Evolutionary conservation across 2,329 filamentous ascomycete genomes (phyloP).

Genomic region (Phialocephala sp.): DNA sequence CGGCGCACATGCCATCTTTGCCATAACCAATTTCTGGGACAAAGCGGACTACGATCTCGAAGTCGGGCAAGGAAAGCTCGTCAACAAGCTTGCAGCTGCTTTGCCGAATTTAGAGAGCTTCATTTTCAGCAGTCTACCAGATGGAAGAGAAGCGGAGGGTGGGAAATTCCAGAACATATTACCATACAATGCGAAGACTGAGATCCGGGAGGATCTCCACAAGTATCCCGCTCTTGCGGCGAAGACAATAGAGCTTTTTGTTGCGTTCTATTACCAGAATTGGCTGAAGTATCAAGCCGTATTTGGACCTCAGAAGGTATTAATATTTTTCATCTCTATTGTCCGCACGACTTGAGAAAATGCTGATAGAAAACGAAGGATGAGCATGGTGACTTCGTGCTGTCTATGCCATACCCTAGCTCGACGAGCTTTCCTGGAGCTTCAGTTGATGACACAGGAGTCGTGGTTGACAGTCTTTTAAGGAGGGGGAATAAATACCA

Average conservation of each 20-base stretch:
- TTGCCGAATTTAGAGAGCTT: background rate
- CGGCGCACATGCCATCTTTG: background rate
- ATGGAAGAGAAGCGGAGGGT: background rate
- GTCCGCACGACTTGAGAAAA: background rate
- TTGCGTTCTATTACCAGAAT: constrained; percentile 4
- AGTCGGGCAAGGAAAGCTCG: constrained; percentile 1
- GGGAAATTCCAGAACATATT: background rate
- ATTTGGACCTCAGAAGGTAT: constrained; percentile 1
- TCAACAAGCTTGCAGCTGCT: background rate
- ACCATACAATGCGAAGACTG: background rate
- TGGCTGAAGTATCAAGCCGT: constrained; percentile 2
- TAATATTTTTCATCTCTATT: too few species aligned
- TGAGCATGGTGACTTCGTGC: background rate
- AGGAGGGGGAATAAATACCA: background rate
- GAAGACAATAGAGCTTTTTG: background rate
- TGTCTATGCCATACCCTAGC: background rate
- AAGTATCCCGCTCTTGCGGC: background rate
- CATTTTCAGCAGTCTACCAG: constrained; percentile 1
- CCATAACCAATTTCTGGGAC: background rate
- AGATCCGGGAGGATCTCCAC: background rate
- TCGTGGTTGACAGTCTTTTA: background rate
- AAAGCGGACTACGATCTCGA: background rate
- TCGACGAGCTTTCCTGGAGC: background rate
- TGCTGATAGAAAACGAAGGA: background rate
- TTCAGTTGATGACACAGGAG: background rate